Evolutionary conservation across 2,329 filamentous ascomycete species (phyloP).

Genomic region (Scleromitrula shiraiana): DNA sequence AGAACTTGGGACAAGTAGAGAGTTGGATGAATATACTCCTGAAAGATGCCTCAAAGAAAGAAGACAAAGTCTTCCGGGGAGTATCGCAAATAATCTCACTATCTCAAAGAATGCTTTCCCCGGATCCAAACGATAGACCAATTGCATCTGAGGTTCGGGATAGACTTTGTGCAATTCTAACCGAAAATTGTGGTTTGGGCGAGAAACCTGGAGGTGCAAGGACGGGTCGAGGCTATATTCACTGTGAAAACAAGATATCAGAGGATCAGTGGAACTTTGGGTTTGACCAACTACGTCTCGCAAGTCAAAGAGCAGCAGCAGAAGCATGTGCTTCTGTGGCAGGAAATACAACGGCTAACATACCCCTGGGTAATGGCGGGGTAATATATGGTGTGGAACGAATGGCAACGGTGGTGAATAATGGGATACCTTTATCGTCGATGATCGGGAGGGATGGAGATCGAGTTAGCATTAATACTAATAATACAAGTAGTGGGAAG

Average conservation of each 20-base stretch:
- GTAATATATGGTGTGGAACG: constrained; percentile 23
- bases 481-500: constrained; percentile 19
- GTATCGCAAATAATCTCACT: constrained; percentile 45
- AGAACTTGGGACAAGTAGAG: constrained; percentile 60
- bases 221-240: constrained; percentile 14
- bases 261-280: constrained; percentile 22
- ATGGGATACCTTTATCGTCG: constrained; percentile 3
- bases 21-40: constrained; percentile 57
- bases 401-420: constrained; percentile 11
- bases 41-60: constrained; percentile 44
- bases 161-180: constrained; percentile 44
- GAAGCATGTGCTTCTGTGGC: constrained; percentile 26
- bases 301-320: constrained; percentile 25
- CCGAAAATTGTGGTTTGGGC: constrained; percentile 22
- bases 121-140: constrained; percentile 44
- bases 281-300: constrained; percentile 24
- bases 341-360: constrained; percentile 7
- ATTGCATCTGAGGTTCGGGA: constrained; percentile 44
- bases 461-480: constrained; percentile 19
- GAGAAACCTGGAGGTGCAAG: background rate
- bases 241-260: constrained; percentile 17
- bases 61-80: constrained; percentile 41
- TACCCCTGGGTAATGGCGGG: constrained; percentile 14
- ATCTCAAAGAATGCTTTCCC: constrained; percentile 46
- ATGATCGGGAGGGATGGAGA: constrained; percentile 12